phyloP scores from a whole-genome alignment of 306 rosid genomes.

The Lathyrus oleraceus region DNA sequence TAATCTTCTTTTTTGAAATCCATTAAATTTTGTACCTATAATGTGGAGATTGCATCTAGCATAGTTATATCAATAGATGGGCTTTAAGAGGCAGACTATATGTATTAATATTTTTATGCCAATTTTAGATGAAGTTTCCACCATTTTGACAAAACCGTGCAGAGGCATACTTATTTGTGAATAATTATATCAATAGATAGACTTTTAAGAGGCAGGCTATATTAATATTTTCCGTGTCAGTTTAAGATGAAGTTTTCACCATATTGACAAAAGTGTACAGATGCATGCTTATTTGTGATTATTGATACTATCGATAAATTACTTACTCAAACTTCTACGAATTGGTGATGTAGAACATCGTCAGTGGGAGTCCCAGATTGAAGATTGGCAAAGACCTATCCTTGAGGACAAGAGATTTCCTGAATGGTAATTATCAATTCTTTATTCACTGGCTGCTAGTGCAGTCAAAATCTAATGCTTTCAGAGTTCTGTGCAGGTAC shows the following conservation, averaged over 20 bases:
- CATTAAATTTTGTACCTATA: constrained; percentile 23
- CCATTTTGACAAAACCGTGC: constrained; percentile 25
- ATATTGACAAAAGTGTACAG: constrained; percentile 25
- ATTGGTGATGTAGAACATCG: constrained; percentile 55
- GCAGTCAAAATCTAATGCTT: constrained; percentile 32
- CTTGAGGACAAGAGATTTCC: constrained; percentile 91
- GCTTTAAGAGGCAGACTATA: constrained; percentile 25
- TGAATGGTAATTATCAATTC: constrained; percentile 70
- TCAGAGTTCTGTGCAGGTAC: constrained; percentile 65
- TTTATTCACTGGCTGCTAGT: constrained; percentile 23
- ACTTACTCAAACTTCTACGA: constrained; percentile 24
- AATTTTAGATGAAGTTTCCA: constrained; percentile 29
- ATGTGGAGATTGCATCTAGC: constrained; percentile 24
- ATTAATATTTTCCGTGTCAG: too few species aligned
- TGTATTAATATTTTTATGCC: constrained; percentile 1
- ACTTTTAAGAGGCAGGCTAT: too few species aligned
- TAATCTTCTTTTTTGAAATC: constrained; percentile 41
- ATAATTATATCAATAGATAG: constrained; percentile 16
- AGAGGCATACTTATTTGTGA: constrained; percentile 9
- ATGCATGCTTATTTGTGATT: constrained; percentile 17
- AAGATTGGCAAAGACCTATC: constrained; percentile 93
- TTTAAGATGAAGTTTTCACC: neutral
- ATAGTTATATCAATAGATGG: constrained; percentile 1
- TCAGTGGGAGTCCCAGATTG: constrained; percentile 87
- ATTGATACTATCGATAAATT: constrained; percentile 14